phyloP scores from a whole-genome alignment of 2,329 filamentous ascomycete species.

The Alternaria atra region DNA sequence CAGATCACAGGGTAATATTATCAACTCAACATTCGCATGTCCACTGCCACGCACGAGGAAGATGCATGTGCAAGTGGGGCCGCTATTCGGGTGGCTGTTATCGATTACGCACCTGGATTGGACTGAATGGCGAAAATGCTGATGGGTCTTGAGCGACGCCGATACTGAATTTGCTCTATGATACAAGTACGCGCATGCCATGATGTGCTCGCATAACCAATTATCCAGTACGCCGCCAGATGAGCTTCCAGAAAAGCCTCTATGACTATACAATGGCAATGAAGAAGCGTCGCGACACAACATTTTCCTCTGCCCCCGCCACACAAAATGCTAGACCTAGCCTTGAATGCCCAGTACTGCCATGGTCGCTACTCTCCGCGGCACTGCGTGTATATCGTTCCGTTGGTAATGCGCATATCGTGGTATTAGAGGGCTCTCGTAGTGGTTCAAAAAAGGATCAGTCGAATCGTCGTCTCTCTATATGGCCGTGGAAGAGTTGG shows the following conservation, averaged over 20 bases:
- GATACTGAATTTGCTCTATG: conserved; percentile 37
- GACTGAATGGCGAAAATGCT: background rate
- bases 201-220: conserved; percentile 36
- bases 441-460: conserved; percentile 10
- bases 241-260: conserved; percentile 38
- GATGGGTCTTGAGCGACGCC: conserved; percentile 7
- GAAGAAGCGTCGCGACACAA: conserved; percentile 24
- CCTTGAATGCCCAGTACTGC: conserved; percentile 32
- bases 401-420: conserved; percentile 17
- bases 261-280: conserved; percentile 40
- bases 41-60: conserved; percentile 6
- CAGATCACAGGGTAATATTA: background rate
- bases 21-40: background rate
- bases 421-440: conserved; percentile 11
- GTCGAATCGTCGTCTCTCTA: conserved; percentile 15
- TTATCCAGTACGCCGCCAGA: conserved; percentile 38
- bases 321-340: conserved; percentile 24
- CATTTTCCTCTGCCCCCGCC: conserved; percentile 25
- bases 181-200: conserved; percentile 41
- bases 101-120: conserved; percentile 44
- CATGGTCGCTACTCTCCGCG: conserved; percentile 19
- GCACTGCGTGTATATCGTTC: conserved; percentile 25
- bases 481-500: conserved; percentile 37
- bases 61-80: conserved; percentile 33
- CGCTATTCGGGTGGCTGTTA: conserved; percentile 32